Base-by-base conservation (phyloP, 306 rosid genomes). In the Myrica gale region DNA sequence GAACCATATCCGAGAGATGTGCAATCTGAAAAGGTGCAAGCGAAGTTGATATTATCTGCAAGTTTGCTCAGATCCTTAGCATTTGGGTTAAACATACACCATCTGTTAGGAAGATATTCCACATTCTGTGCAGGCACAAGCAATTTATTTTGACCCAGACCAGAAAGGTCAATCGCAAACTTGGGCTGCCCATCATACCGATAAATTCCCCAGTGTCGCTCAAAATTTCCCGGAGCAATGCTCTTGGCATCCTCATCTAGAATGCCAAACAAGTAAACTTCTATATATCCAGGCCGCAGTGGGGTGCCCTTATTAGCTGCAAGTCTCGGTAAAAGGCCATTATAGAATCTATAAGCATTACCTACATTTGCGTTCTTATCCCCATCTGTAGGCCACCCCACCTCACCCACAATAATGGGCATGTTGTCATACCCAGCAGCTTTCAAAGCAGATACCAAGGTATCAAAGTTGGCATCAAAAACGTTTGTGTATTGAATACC, bases 311-410 rank as follows among this genome's bases (percentile, higher is more conserved):
- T 90, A 19, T 83, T 84, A 12, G 78, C 80, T 3, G 92, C 99
- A 15, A 95, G 92, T 81, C 87, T 89, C 4, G 93, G 79, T 3
- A 95, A 74, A 79, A 95, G 93, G 2, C 96, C 98, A 2, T 85
- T 95, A 37, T 92, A 95, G 83, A 95, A 95, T 61, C 99, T 88
- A 20, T 83, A 75, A 7, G 99, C 99, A 73, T 88, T 80, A 1
- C 93, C 91, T 0, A 19, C 48, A 66, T 92, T 92, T 71, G 91
- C 99, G 65, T 90, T 92, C 91, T 92, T 95, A 87, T 95, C 97
- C 0, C 99, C 99, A 6, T 92, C 96, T 1, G 99, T 95, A 0
- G 99, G 99, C 99, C 99, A 95, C 52, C 99, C 99, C 72, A 95
- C 99, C 83, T 95, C 99, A 57, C 99, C 99, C 1, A 95, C 99